Percentiles rank a stretch among this genome's conserved stretches.
Conservation (phyloP, 1,284 basidiomycete genomes). For the Omphalotus olearius region DNA sequence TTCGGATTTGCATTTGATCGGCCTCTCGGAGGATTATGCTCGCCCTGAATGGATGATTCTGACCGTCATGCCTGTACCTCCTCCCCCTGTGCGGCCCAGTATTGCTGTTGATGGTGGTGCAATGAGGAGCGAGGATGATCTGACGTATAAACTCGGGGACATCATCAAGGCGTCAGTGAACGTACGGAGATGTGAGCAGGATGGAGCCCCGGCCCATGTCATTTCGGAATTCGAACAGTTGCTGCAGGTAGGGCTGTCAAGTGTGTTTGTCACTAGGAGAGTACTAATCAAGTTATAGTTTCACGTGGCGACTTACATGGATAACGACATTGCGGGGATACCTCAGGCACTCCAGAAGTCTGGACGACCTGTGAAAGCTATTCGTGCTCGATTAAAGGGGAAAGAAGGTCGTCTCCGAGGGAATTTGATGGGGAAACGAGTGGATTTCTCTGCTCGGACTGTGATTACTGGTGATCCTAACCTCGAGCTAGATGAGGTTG, state of each 20-base stretch:
- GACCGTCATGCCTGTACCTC: constrained; percentile 96
- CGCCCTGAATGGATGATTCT: constrained; percentile 99
- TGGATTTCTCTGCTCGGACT: constrained; percentile 98
- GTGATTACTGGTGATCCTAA: constrained; percentile 99
- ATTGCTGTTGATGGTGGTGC: constrained; percentile 96
- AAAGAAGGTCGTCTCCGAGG: constrained; percentile 98
- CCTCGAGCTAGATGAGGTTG: constrained; percentile 94
- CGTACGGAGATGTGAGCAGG: constrained; percentile 90
- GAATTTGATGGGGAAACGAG: constrained; percentile 99
- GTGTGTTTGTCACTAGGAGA: not conserved
- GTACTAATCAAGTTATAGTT: constrained; percentile 49
- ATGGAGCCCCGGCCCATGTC: constrained; percentile 95
- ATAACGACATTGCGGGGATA: constrained; percentile 98
- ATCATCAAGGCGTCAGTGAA: constrained; percentile 96
- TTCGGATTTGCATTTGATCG: constrained; percentile 87
- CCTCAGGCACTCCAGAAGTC: constrained; percentile 98
- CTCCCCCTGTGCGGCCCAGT: constrained; percentile 96
- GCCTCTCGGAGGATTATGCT: constrained; percentile 93
- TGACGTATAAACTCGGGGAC: constrained; percentile 98
- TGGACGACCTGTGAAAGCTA: constrained; percentile 96
- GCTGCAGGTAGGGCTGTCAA: constrained; percentile 61
- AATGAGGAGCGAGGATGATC: constrained; percentile 95
- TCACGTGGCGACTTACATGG: constrained; percentile 99
- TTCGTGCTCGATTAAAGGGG: constrained; percentile 96
- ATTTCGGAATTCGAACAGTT: constrained; percentile 96